Evolutionary conservation across 345 rosid genomes (phyloP).

Genomic region (Eutrema heterophyllum): DNA sequence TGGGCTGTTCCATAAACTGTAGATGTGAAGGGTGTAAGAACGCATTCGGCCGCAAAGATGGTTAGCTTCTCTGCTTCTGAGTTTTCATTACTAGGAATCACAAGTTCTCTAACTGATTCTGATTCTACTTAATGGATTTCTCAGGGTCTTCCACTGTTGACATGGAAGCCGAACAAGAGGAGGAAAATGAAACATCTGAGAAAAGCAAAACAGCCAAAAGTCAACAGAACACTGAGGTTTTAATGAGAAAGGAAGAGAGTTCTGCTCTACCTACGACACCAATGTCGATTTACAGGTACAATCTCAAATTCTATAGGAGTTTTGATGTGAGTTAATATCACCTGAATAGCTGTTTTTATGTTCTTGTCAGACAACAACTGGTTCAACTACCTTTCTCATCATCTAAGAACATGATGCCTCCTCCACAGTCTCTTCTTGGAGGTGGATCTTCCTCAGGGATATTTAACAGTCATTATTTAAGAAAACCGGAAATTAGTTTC

Average conservation of each 20-base stretch:
- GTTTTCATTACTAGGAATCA: neutral
- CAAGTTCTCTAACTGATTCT: neutral
- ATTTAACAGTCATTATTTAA: constrained; percentile 3
- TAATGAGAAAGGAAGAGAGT: constrained; percentile 40
- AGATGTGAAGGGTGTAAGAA: constrained; percentile 99
- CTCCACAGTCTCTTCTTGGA: constrained; percentile 29
- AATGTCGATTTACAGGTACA: constrained; percentile 58
- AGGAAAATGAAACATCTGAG: constrained; percentile 56
- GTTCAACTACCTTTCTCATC: constrained; percentile 64
- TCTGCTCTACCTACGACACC: constrained; percentile 64
- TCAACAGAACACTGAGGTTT: constrained; percentile 42
- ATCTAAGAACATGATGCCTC: constrained; percentile 57
- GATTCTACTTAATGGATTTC: neutral
- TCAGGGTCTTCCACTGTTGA: constrained; percentile 55
- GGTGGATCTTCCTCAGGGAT: constrained; percentile 27
- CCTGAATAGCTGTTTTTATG: neutral
- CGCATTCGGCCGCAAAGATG: constrained; percentile 88
- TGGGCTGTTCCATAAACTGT: constrained; percentile 95
- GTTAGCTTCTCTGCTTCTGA: constrained; percentile 37
- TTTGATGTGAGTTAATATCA: neutral
- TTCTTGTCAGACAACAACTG: constrained; percentile 44
- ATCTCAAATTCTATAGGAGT: neutral
- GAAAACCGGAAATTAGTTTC: constrained; percentile 37
- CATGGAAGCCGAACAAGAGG: constrained; percentile 53
- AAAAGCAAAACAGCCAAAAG: constrained; percentile 29